Conservation (phyloP, 176 grass and related monocot species). For the Musa itinerans region DNA sequence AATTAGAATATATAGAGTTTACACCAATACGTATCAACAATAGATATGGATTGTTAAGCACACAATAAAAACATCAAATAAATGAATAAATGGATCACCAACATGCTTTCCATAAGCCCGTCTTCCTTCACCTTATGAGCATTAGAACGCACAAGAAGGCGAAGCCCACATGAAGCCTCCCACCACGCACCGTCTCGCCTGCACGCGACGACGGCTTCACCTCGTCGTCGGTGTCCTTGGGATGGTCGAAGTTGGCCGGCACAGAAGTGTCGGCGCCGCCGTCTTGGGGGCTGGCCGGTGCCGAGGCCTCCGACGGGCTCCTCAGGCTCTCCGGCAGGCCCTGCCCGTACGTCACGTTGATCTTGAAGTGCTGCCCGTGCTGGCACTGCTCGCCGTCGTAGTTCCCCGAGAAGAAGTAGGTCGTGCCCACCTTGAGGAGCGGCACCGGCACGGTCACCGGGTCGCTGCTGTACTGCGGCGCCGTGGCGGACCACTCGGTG, state of each 20-base stretch:
- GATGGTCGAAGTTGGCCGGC: conserved; percentile 58
- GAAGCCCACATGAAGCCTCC: neutral
- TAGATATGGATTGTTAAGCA: too few relatives aligned
- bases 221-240: conserved; percentile 28
- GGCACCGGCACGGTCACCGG: conserved; percentile 62
- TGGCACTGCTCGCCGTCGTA: conserved; percentile 96
- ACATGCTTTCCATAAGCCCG: too few relatives aligned
- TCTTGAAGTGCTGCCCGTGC: conserved; percentile 58
- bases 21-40: too few relatives aligned
- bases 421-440: conserved; percentile 55
- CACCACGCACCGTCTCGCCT: neutral
- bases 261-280: neutral
- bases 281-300: conserved; percentile 29
- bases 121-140: neutral
- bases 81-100: too few relatives aligned
- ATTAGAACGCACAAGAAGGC: neutral
- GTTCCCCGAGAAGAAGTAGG: conserved; percentile 84
- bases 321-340: conserved; percentile 77
- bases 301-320: conserved; percentile 34
- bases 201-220: neutral
- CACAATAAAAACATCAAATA: too few relatives aligned
- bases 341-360: conserved; percentile 58
- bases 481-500: conserved; percentile 57
- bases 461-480: conserved; percentile 85
- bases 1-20: too few relatives aligned